Percentiles rank a stretch among this genome's conserved stretches.
phyloP scores from a whole-genome alignment of 331 rosid genomes.

The Spiraea crenata region DNA sequence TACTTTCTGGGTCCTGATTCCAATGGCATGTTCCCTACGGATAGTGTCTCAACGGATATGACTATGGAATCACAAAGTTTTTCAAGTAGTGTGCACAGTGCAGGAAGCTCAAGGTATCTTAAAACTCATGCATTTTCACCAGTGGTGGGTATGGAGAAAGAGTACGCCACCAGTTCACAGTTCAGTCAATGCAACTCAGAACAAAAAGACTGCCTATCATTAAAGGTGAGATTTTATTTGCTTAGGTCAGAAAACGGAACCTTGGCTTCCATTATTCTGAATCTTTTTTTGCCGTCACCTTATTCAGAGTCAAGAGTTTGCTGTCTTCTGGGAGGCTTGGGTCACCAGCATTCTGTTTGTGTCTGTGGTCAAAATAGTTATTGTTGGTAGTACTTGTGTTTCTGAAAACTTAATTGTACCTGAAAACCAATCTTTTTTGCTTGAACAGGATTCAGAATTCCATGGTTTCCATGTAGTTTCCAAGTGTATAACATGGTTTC shows the following conservation, averaged over 20 bases:
- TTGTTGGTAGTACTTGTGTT: neutral
- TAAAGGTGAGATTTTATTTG: slow-evolving; percentile 39
- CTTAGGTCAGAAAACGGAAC: neutral
- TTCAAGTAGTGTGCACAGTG: slow-evolving; percentile 19
- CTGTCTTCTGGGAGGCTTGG: neutral
- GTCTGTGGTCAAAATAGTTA: neutral
- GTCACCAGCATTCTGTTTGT: neutral
- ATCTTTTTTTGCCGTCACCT: too few relatives aligned
- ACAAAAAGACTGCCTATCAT: slow-evolving; percentile 20
- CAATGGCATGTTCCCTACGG: slow-evolving; percentile 26
- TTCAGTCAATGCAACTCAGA: slow-evolving; percentile 30
- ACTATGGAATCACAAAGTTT: slow-evolving; percentile 21
- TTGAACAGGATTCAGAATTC: neutral
- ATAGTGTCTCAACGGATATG: slow-evolving; percentile 20
- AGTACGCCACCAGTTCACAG: slow-evolving; percentile 20
- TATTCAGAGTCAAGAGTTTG: neutral
- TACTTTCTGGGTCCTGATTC: slow-evolving; percentile 32
- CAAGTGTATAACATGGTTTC: neutral
- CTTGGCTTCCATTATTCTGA: slow-evolving; percentile 2
- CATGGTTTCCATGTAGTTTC: neutral
- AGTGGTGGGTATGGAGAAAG: slow-evolving; percentile 28
- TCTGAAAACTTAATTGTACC: neutral
- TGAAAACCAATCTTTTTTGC: too few relatives aligned
- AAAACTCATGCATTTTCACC: slow-evolving; percentile 31
- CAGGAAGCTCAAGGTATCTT: slow-evolving; percentile 30